Evolutionary conservation across 371 early-diverging fungal species (phyloP), one percentile per base, ranked within the genome.

Genomic region (Paraphysoderma sedebokerense): DNA sequence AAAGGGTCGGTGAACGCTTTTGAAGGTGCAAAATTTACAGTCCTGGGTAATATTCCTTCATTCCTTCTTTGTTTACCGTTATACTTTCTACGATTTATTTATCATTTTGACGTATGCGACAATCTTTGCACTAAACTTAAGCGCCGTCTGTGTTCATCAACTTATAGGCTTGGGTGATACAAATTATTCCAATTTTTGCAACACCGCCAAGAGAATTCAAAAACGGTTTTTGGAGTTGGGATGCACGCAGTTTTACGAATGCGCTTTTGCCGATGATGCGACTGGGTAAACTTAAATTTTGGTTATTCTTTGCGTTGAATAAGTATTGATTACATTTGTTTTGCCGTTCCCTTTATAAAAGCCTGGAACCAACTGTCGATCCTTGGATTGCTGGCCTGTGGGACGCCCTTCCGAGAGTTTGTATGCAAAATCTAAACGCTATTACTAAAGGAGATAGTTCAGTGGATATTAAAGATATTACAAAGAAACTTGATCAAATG

Each of bases 341-440:
- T 20, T 31, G 3, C 35, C 47, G 42, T 15, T 49, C 24, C 17
- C 27, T 27, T 19, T 23, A 27, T 17, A 6, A 3, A 57, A 81
- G 82, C 7, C 61, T 92, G 1, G 93, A 92, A 51, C 75, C 68
- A 12, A 70, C 73, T 2, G 86, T 90, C 0, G 92, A 92, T 65
- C 86, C 91, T 27, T 92, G 93, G 93, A 79, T 87, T 54, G 81
- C 70, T 42, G 74, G 75, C 9, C 53, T 92, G n/a, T 92, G 88
- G 89, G 62, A 68, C 0, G 68, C 59, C 0, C 66, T 92, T 20
- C 76, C 74, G 1, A 70, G 64, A 2, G 47, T 1, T 52, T 57
- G 12, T 56, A 15, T 24, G 38, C 12, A 15, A 20, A 38, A 38
- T 20, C 13, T 30, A 7, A 13, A 22, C 41, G 24, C 41, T n/a